These are phyloP conservation scores for Fusarium compactum DNA, from an alignment of 2,329 filamentous ascomycete species.

Conservation along the genomic window DNA sequence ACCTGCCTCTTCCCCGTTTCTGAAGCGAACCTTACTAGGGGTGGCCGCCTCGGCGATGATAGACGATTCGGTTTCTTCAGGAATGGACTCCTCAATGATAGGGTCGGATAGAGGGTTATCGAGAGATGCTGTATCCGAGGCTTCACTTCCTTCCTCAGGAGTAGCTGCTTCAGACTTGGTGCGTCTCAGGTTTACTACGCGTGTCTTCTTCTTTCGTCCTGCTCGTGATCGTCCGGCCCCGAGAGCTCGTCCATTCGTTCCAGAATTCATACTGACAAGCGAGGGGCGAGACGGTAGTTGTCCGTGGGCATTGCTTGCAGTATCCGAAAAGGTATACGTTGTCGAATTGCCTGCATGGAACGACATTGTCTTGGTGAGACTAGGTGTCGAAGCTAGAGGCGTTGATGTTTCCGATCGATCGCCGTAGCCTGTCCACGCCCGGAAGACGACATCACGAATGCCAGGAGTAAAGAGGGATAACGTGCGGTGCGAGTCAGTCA, in stretches of 20 bases:
- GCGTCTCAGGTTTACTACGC: conserved; percentile 84
- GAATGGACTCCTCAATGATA: conserved; percentile 66
- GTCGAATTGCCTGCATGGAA: conserved; percentile 68
- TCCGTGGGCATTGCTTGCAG: conserved; percentile 71
- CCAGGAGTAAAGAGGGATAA: conserved; percentile 91
- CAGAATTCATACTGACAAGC: conserved; percentile 71
- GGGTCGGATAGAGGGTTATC: conserved; percentile 72
- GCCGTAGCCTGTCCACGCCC: conserved; percentile 86
- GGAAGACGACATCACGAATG: conserved; percentile 90
- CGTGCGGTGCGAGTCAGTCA: conserved; percentile 90
- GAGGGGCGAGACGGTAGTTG: conserved; percentile 77
- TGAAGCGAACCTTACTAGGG: conserved; percentile 59
- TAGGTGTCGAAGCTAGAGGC: conserved; percentile 61
- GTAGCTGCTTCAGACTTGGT: conserved; percentile 67
- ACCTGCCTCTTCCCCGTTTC: conserved; percentile 35
- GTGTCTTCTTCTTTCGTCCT: conserved; percentile 82
- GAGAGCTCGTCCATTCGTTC: conserved; percentile 71
- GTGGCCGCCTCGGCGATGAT: conserved; percentile 44
- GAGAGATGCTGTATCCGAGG: conserved; percentile 67
- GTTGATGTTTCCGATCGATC: conserved; percentile 74
- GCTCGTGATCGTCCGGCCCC: conserved; percentile 71
- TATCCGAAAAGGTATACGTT: conserved; percentile 80
- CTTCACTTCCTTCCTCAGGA: conserved; percentile 61
- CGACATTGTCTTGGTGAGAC: conserved; percentile 73
- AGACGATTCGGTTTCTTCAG: conserved; percentile 68